Evolutionary conservation across 2,329 filamentous ascomycete species (phyloP).

Genomic region (Fusarium devonianum): DNA sequence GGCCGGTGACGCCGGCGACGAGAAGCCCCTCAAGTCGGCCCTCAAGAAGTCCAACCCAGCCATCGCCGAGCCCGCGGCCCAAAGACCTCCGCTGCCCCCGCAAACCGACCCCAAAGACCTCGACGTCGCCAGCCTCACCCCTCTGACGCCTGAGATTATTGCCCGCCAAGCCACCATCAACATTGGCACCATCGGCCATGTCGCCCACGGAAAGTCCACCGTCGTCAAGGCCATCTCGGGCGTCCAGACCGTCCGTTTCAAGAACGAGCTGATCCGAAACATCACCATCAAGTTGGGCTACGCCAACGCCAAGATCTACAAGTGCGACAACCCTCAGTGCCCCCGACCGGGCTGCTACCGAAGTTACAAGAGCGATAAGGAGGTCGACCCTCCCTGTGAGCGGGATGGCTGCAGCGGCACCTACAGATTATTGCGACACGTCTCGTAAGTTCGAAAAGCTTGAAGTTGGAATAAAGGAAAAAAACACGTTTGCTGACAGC

Average conservation of each 20-base stretch:
- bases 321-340: slow-evolving; percentile 92
- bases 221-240: slow-evolving; percentile 99
- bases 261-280: slow-evolving; percentile 99
- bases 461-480: no score
- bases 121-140: slow-evolving; percentile 80
- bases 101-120: slow-evolving; percentile 93
- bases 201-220: slow-evolving; percentile 98
- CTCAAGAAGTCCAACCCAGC: slow-evolving; percentile 75
- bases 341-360: slow-evolving; percentile 94
- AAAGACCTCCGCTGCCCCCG: slow-evolving; percentile 69
- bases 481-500: slow-evolving; percentile 27
- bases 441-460: slow-evolving; percentile 74
- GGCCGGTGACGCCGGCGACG: slow-evolving; percentile 62
- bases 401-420: slow-evolving; percentile 87
- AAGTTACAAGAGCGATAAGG: slow-evolving; percentile 99
- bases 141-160: slow-evolving; percentile 95
- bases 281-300: slow-evolving; percentile 99
- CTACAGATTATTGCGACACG: slow-evolving; percentile 88
- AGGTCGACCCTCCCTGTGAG: slow-evolving; percentile 95
- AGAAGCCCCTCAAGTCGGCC: slow-evolving; percentile 80
- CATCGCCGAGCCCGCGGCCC: slow-evolving; percentile 63
- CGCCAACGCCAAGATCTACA: slow-evolving; percentile 99
- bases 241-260: slow-evolving; percentile 98
- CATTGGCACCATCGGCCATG: slow-evolving; percentile 97
- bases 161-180: slow-evolving; percentile 98